A percentile compares a stretch with the other conserved stretches of the same genome.
These are phyloP conservation scores for Bolboschoenoplectus hybrid DNA, from an alignment of 202 grass and related monocot species.

Conservation along the genomic window DNA sequence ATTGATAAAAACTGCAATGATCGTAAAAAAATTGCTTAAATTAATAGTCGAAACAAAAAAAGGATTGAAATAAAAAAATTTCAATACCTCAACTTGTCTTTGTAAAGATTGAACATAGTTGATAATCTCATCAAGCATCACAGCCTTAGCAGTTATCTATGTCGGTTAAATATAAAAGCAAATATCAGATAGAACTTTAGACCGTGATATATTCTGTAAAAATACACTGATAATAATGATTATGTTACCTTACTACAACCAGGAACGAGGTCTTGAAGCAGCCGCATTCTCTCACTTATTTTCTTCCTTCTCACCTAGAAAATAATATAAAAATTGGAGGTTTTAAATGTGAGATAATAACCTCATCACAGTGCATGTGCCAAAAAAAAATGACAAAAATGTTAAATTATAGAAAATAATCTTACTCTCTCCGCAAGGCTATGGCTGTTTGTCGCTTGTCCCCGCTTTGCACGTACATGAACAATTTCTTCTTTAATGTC, in stretches of 20 bases:
- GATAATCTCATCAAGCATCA: constrained; percentile 98
- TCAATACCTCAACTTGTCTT: constrained; percentile 86
- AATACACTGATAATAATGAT: constrained; percentile 37
- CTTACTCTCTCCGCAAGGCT: constrained; percentile 98
- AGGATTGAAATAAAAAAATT: background rate
- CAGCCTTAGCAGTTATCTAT: constrained; percentile 94
- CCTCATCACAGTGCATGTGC: background rate
- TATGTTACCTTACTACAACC: constrained; percentile 85
- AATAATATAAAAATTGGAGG: constrained; percentile 1
- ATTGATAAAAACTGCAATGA: constrained; percentile 88
- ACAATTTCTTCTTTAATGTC: constrained; percentile 71
- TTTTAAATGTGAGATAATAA: background rate
- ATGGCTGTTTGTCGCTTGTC: constrained; percentile 94
- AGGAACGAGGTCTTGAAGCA: constrained; percentile 98
- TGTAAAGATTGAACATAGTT: constrained; percentile 97
- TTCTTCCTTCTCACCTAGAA: constrained; percentile 93
- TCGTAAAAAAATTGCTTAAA: background rate
- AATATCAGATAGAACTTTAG: constrained; percentile 1
- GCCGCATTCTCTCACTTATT: constrained; percentile 97
- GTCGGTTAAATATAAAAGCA: constrained; percentile 35
- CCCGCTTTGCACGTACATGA: constrained; percentile 92
- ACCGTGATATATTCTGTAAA: constrained; percentile 6
- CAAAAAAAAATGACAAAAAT: constrained; percentile 23
- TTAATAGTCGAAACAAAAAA: background rate
- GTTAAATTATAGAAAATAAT: constrained; percentile 46